phyloP scores from a whole-genome alignment of 352 stramenopile genomes.

The Bremia lactucae region DNA sequence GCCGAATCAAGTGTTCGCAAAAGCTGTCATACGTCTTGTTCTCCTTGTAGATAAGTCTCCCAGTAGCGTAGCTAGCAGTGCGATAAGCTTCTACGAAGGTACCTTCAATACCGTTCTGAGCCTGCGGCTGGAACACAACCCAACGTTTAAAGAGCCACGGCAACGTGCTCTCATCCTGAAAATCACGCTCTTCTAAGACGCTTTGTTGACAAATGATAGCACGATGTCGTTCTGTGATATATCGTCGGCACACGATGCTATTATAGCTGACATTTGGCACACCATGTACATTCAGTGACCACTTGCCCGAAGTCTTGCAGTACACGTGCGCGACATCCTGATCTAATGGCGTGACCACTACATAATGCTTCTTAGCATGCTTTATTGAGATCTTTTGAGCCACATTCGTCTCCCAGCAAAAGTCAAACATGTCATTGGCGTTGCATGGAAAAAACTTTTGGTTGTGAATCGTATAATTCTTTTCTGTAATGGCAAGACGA shows the following conservation, averaged over 20 bases:
- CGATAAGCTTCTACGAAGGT: constrained; percentile 77
- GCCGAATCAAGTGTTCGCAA: constrained; percentile 79
- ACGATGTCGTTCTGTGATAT: constrained; percentile 38
- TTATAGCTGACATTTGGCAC: constrained; percentile 84
- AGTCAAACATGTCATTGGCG: constrained; percentile 69
- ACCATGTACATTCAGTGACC: constrained; percentile 72
- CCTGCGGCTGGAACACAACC: constrained; percentile 71
- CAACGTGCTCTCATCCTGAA: constrained; percentile 66
- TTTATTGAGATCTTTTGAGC: constrained; percentile 67
- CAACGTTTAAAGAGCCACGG: constrained; percentile 84
- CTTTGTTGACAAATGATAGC: constrained; percentile 80
- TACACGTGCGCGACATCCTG: constrained; percentile 72
- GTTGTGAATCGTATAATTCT: constrained; percentile 85
- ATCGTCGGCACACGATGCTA: constrained; percentile 57
- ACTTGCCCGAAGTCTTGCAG: constrained; percentile 78
- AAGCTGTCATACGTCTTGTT: constrained; percentile 86
- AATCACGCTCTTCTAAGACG: constrained; percentile 74
- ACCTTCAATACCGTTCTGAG: constrained; percentile 61
- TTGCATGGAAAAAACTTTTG: constrained; percentile 81
- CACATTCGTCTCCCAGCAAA: constrained; percentile 82
- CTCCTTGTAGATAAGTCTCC: constrained; percentile 79
- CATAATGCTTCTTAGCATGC: constrained; percentile 73
- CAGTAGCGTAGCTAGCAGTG: constrained; percentile 75
- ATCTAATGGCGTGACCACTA: constrained; percentile 63
- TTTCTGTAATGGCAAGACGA: constrained; percentile 74